Evolutionary conservation across 2,329 filamentous ascomycete species (phyloP).

Genomic region (Neofusicoccum laricinum): DNA sequence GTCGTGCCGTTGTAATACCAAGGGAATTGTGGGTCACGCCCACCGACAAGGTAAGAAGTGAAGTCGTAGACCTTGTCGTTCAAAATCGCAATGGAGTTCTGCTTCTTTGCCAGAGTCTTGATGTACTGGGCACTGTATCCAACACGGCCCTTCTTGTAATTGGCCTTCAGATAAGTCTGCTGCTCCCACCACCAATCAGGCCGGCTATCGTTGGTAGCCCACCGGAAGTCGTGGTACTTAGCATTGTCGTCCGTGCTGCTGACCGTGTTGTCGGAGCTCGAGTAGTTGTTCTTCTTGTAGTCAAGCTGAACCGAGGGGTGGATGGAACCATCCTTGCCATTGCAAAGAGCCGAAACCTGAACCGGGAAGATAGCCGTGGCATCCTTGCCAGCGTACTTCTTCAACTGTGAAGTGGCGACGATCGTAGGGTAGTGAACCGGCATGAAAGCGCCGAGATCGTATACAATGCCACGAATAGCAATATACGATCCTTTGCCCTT

Average conservation of each 20-base stretch:
- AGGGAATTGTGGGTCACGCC: constrained; percentile 52
- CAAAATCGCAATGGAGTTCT: constrained; percentile 72
- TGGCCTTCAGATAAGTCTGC: constrained; percentile 71
- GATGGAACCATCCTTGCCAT: constrained; percentile 66
- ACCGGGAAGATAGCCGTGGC: constrained; percentile 88
- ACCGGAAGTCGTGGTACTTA: constrained; percentile 89
- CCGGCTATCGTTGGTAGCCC: constrained; percentile 74
- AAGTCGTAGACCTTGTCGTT: constrained; percentile 82
- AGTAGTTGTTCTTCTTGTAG: constrained; percentile 75
- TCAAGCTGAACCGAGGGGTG: constrained; percentile 77
- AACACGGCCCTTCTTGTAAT: constrained; percentile 82
- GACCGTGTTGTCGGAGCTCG: constrained; percentile 64
- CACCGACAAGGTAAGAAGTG: constrained; percentile 76
- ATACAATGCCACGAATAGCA: constrained; percentile 84
- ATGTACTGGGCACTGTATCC: constrained; percentile 81
- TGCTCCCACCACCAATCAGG: constrained; percentile 92
- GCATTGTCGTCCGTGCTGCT: constrained; percentile 68
- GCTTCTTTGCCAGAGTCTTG: constrained; percentile 63
- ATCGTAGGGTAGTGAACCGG: constrained; percentile 75
- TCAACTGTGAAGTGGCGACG: constrained; percentile 59
- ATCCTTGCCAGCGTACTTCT: constrained; percentile 83
- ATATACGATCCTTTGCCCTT: constrained; percentile 63
- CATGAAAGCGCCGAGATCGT: constrained; percentile 73
- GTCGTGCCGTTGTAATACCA: constrained; percentile 11
- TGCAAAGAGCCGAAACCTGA: constrained; percentile 88